Base-by-base conservation (phyloP, 139 green algal genomes). In the Haematococcus lacustris region DNA sequence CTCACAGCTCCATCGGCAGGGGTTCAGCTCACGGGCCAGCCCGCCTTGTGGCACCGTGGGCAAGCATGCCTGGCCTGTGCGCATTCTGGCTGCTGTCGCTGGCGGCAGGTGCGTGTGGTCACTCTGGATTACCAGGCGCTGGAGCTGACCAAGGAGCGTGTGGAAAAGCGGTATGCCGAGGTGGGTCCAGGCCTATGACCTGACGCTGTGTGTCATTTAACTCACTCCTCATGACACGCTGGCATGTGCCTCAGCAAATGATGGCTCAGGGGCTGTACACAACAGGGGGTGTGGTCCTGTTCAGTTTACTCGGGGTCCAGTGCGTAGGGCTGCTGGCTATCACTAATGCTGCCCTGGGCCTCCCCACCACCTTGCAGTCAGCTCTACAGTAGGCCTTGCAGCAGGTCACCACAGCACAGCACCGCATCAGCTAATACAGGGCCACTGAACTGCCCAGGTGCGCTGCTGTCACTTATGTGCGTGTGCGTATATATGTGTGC, bases 161-260 rank as follows among this genome's bases (percentile, higher is more conserved):
- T 72, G 32, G 30, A 33, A 23, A 63, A 61, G 47, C 47, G 67
- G 25, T 72, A 65, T 26, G 43, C 38, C n/a, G 67, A 72, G 67
- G 67, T 72, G 64, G 4, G 60, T 9, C 17, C 9, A 17, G 43
- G n/a, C n/a, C n/a, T n/a, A 53, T 53, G 43, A 17, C 9, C 9
- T 53, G 43, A 17, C 9, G 43, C 43, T 9, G 43, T 9, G 43
- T 17, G 43, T n/a, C n/a, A n/a, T n/a, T n/a, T n/a, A n/a, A n/a
- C n/a, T n/a, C n/a, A n/a, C n/a, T n/a, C n/a, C n/a, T n/a, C n/a
- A n/a, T n/a, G n/a, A n/a, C n/a, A n/a, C n/a, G n/a, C n/a, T n/a
- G n/a, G n/a, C n/a, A n/a, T n/a, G n/a, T n/a, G n/a, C n/a, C n/a
- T n/a, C n/a, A 53, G 43, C 9, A 17, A 53, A 53, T 9, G 43